These are phyloP conservation scores for Adiantum capillusveneris DNA, from an alignment of 75 land plant genomes.

Conservation along the genomic window DNA sequence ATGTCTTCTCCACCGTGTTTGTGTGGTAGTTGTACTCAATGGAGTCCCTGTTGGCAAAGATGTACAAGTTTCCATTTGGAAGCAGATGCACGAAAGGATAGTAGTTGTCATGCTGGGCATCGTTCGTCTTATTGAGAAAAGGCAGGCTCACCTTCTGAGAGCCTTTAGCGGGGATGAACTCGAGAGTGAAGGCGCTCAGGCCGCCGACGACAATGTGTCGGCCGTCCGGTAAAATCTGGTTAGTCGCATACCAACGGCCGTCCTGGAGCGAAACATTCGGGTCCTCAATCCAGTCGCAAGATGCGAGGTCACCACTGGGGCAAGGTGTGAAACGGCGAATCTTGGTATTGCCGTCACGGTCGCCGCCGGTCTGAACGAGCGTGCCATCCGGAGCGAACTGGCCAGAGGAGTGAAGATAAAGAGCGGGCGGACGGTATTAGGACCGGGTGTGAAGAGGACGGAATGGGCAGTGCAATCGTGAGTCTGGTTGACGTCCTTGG, in stretches of 20 bases:
- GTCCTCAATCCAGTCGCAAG: constrained; percentile 47
- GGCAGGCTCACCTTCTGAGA: no score
- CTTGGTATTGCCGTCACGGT: constrained; percentile 38
- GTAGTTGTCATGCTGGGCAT: constrained; percentile 28
- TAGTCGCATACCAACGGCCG: no score
- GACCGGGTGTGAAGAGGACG: constrained; percentile 35
- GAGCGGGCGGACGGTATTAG: constrained; percentile 35
- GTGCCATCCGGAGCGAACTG: constrained; percentile 55
- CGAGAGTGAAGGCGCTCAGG: constrained; percentile 24
- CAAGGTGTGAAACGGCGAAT: constrained; percentile 38
- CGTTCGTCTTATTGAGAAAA: constrained; percentile 17
- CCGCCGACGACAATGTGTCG: constrained; percentile 46
- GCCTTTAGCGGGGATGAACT: constrained; percentile 29
- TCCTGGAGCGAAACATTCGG: constrained; percentile 9
- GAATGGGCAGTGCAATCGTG: constrained; percentile 61
- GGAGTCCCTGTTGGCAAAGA: constrained; percentile 38
- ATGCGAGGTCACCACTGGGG: constrained; percentile 7
- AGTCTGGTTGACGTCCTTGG: constrained; percentile 18
- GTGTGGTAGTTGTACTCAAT: constrained; percentile 24
- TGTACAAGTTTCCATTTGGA: constrained; percentile 39
- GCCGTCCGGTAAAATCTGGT: no score
- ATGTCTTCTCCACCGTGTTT: constrained; percentile 15
- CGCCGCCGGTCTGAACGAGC: constrained; percentile 54
- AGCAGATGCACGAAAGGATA: constrained; percentile 47
- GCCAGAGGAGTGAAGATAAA: constrained; percentile 45